phyloP scores from a whole-genome alignment of 768 basidiomycete species.

The Kwoniella shandongensis region DNA sequence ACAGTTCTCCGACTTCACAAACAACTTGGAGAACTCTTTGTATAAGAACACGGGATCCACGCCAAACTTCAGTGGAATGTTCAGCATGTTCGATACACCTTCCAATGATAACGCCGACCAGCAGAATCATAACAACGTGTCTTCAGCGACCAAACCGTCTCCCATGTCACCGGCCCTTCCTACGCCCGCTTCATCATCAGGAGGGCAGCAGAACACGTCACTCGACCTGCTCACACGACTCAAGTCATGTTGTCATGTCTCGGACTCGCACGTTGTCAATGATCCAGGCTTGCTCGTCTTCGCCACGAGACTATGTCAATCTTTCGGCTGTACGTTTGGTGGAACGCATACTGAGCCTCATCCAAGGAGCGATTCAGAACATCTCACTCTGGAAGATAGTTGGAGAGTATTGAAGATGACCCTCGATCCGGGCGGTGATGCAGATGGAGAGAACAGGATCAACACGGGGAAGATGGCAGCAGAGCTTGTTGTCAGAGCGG shows the following conservation, averaged over 20 bases:
- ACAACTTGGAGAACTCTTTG: slow-evolving; percentile 20
- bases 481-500: slow-evolving; percentile 49
- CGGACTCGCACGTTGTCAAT: slow-evolving; percentile 49
- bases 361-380: slow-evolving; percentile 26
- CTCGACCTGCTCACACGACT: slow-evolving; percentile 49
- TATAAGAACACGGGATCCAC: slow-evolving; percentile 24
- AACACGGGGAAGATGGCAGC: slow-evolving; percentile 51
- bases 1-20: slow-evolving; percentile 26
- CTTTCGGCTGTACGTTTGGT: slow-evolving; percentile 41
- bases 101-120: background rate
- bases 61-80: slow-evolving; percentile 29
- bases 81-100: slow-evolving; percentile 30
- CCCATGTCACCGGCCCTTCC: slow-evolving; percentile 17
- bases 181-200: slow-evolving; percentile 5
- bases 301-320: slow-evolving; percentile 49
- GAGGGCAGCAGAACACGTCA: slow-evolving; percentile 2
- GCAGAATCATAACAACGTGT: slow-evolving; percentile 3
- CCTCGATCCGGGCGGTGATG: slow-evolving; percentile 45
- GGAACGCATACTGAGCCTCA: slow-evolving; percentile 36
- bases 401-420: slow-evolving; percentile 41
- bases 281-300: slow-evolving; percentile 52
- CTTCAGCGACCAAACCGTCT: slow-evolving; percentile 6
- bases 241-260: slow-evolving; percentile 50
- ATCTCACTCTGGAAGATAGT: slow-evolving; percentile 44
- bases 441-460: slow-evolving; percentile 50